Evolutionary conservation across 129 eudicot genomes (phyloP).

Genomic region (Ambrosia artemisiifolia): DNA sequence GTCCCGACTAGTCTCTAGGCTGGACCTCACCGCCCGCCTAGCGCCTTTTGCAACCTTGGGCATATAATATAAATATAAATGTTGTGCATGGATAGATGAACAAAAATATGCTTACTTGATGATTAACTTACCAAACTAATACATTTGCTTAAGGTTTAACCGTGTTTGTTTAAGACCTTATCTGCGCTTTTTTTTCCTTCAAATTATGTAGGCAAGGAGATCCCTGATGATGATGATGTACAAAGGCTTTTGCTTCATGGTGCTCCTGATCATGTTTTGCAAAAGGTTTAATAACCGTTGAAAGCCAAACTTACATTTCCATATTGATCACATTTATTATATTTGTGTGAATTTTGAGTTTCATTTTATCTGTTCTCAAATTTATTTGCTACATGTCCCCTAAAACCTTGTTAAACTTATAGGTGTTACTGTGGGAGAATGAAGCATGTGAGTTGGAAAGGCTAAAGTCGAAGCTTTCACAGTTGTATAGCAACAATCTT

Average conservation of each 20-base stretch:
- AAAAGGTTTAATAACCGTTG: constrained; percentile 46
- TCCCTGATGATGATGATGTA: constrained; percentile 53
- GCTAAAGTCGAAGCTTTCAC: constrained; percentile 69
- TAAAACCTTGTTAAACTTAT: constrained; percentile 5
- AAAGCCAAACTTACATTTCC: not conserved
- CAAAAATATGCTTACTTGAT: not conserved
- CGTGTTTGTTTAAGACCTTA: not conserved
- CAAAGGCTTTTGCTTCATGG: constrained; percentile 56
- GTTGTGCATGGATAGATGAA: not conserved
- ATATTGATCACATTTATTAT: not conserved
- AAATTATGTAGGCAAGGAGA: constrained; percentile 58
- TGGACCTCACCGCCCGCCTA: too few relatives aligned
- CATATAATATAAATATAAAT: not conserved
- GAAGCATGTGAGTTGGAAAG: constrained; percentile 59
- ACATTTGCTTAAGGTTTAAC: not conserved
- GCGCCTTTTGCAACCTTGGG: too few relatives aligned
- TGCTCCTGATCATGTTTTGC: constrained; percentile 67
- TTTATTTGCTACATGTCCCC: not conserved
- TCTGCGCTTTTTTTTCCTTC: not conserved
- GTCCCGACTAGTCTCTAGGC: too few relatives aligned
- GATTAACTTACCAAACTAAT: not conserved
- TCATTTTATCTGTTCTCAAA: not conserved
- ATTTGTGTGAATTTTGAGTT: not conserved
- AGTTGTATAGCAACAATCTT: constrained; percentile 70
- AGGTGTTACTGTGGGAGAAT: constrained; percentile 75